A percentile compares a stretch with the other conserved stretches of the same genome.
Evolutionary conservation across 352 stramenopile genomes (phyloP).

Genomic region (Phytophthora hybrid): DNA sequence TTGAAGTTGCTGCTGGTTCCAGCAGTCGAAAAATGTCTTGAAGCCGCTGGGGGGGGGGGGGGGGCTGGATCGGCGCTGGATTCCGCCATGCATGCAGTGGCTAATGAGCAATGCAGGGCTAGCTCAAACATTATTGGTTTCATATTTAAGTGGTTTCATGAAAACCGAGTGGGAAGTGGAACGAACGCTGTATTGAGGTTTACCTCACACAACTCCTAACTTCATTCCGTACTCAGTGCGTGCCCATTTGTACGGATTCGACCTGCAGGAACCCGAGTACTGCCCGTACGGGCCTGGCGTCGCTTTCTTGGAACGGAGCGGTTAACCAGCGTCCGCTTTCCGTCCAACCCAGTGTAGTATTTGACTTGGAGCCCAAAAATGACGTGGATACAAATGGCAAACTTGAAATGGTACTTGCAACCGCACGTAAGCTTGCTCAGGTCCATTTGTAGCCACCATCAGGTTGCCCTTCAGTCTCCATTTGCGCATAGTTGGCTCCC

Average conservation of each 20-base stretch:
- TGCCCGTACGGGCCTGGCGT: no score
- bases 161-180: no score
- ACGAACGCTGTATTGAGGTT: no score
- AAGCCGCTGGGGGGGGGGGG: background rate
- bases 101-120: no score
- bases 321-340: conserved; percentile 6
- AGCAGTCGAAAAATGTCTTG: background rate
- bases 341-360: conserved; percentile 6
- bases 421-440: background rate
- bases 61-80: no score
- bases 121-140: no score
- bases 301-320: background rate
- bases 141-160: no score
- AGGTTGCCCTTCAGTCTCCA: conserved; percentile 6
- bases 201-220: no score
- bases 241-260: background rate
- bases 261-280: background rate
- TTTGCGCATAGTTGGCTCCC: conserved; percentile 5
- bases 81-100: no score
- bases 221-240: conserved; percentile 4
- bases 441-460: background rate
- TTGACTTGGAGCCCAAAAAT: conserved; percentile 7
- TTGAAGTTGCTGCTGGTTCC: background rate
- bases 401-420: conserved; percentile 15
- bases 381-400: conserved; percentile 8